Evolutionary conservation across 345 rosid species (phyloP), one percentile per base, ranked within the genome.

Genomic region (Ailanthus altissimus): DNA sequence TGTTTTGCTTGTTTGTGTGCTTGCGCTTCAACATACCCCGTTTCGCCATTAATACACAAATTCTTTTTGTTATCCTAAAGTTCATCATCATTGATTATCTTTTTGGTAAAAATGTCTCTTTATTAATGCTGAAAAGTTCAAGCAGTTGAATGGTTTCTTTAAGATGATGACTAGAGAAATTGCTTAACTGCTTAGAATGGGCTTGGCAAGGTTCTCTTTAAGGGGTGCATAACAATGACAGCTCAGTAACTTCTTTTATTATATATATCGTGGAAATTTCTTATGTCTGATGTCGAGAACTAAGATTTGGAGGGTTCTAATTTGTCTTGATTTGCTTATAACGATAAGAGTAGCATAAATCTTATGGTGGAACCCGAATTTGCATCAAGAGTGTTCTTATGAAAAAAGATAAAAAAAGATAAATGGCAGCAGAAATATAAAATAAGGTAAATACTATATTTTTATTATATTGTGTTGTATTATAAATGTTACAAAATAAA

Each of bases 141-240:
- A 70, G 6, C 61, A 15, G 77, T 72, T 67, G 81, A 75, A 60
- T 21, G 42, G 70, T 71, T 47, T 73, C 4, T 51, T 67, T 20
- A 32, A 72, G 78, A 62, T 28, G 59, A 70, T 77, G 83, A 78
- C 75, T 59, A 42, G 47, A 82, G 14, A 15, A 15, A 79, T 72
- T 78, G 84, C 81, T 54, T 46, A 80, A 73, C 84, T 71, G 80
- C 75, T 70, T 42, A 67, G 83, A 59, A 77, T 69, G 82, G 58
- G 75, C 70, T 59, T 76, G 80, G 70, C 72, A 78, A 75, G 70
- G 75, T 73, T 74, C 66, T 23, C 73, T 67, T 50, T 26, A 75
- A n/a, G 70, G 75, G 60, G 69, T 64, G 79, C 78, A 67, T 49
- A 64, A 43, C 46, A 76, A 46, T 76, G 85, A 83, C 89, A 83